Percentiles rank a stretch among this genome's conserved stretches.
Evolutionary conservation across 257 asterid species (phyloP).

Genomic region (Eucommia ulmoides): DNA sequence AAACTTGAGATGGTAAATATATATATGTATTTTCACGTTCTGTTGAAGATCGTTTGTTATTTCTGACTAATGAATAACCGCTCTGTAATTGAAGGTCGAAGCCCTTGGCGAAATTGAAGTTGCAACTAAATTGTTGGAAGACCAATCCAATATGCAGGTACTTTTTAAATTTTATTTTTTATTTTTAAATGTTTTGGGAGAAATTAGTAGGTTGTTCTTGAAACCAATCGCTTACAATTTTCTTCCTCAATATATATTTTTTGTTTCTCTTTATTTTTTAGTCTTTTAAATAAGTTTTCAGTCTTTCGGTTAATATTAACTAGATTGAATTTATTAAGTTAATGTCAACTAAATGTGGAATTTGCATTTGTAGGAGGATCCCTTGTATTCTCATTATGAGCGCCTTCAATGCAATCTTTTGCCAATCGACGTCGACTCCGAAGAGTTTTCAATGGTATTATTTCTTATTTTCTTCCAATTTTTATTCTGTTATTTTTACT

Average conservation of each 20-base stretch:
- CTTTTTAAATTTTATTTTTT: no score
- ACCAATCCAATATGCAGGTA: constrained; percentile 52
- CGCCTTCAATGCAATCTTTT: constrained; percentile 67
- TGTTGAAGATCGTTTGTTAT: background rate
- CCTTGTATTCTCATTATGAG: constrained; percentile 60
- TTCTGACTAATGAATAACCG: background rate
- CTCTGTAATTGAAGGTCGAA: constrained; percentile 49
- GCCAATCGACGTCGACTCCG: constrained; percentile 54
- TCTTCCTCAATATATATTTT: no score
- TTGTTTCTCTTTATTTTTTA: no score
- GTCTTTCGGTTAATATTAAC: no score
- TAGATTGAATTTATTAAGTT: no score
- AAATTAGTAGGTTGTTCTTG: no score
- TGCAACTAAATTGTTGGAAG: constrained; percentile 72
- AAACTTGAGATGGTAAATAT: constrained; percentile 79
- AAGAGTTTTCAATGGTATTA: constrained; percentile 54
- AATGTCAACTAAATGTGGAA: no score
- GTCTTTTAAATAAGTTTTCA: background rate
- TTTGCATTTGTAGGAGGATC: constrained; percentile 40
- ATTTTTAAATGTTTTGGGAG: no score
- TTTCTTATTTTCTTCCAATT: background rate
- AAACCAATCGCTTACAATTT: no score
- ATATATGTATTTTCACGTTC: background rate
- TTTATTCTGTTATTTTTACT: background rate
- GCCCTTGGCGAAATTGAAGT: constrained; percentile 94